Evolutionary conservation across 352 stramenopile species (phyloP).

Genomic region (Phytophthora hibernalis): DNA sequence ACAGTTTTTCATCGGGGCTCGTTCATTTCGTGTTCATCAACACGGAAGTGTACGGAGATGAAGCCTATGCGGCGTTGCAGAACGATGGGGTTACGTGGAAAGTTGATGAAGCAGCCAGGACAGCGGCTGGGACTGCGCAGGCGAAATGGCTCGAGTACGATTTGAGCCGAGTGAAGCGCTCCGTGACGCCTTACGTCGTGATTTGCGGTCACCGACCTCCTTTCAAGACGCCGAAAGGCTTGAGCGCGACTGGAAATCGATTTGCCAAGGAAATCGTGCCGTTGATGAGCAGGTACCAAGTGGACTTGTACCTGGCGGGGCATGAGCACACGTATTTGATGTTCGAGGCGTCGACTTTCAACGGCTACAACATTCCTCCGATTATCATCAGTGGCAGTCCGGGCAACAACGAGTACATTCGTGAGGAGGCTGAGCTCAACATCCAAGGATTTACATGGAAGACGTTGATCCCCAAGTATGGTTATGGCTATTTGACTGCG

Average conservation of each 20-base stretch:
- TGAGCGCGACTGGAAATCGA: slow-evolving; percentile 51
- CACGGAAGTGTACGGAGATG: slow-evolving; percentile 79
- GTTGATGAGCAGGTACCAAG: slow-evolving; percentile 75
- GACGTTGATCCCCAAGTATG: slow-evolving; percentile 77
- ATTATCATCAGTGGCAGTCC: slow-evolving; percentile 79
- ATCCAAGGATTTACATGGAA: slow-evolving; percentile 67
- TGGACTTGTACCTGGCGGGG: slow-evolving; percentile 74
- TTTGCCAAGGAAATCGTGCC: slow-evolving; percentile 76
- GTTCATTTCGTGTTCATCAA: slow-evolving; percentile 85
- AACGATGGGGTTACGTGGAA: slow-evolving; percentile 60
- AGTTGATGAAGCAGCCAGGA: slow-evolving; percentile 51
- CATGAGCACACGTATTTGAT: slow-evolving; percentile 80
- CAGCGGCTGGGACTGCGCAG: slow-evolving; percentile 39
- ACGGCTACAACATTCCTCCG: slow-evolving; percentile 59
- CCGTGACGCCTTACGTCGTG: slow-evolving; percentile 71
- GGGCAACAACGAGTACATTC: slow-evolving; percentile 84
- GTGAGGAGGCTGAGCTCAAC: slow-evolving; percentile 48
- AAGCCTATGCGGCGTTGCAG: slow-evolving; percentile 56
- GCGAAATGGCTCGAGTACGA: slow-evolving; percentile 75
- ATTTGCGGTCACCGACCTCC: slow-evolving; percentile 75
- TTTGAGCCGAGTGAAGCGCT: slow-evolving; percentile 67
- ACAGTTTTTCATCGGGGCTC: slow-evolving; percentile 69
- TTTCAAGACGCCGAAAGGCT: slow-evolving; percentile 66
- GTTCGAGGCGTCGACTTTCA: slow-evolving; percentile 62
- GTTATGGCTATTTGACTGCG: slow-evolving; percentile 75